Base-by-base conservation (phyloP, 805 yeast genomes). In the Cyberlindnera xylosilytica region DNA sequence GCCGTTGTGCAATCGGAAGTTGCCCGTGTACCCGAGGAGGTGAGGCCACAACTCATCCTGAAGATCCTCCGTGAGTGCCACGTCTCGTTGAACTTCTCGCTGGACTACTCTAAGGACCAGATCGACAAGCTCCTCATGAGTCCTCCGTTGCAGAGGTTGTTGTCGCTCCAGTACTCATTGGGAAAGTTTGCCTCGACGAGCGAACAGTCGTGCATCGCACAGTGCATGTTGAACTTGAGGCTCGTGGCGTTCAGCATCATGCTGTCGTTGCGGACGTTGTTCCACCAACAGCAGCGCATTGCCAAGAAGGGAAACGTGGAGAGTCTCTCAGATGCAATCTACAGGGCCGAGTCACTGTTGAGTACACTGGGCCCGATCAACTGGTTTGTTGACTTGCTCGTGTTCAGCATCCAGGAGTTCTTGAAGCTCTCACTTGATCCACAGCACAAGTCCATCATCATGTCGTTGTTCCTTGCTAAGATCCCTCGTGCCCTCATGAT, bases 381-480 rank as follows among this genome's bases (percentile, higher is more conserved):
- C 53, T 91, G 97, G 97, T 75, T 87, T 51, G 74, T 87, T 24
- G 97, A 89, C 58, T 77, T 87, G 46, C 70, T 87, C 41, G 78
- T 83, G 1, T 79, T 77, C 48, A 59, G 87, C 31, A 77, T 81
- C 41, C 95, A 90, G 60, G 96, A 91, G 50, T 62, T 84, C 26
- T 56, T 82, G 19, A 74, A 80, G 26, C 53, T 81, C 41, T 16
- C 56, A 42, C 38, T 58, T 1, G 39, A 51, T 20, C 16, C 41
- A 4, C 27, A 24, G 3, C 50, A 52, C 41, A 44, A 56, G 46
- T 69, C 78, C 1, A 58, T 82, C 15, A 81, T 72, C 0, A 58
- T 80, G 12, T 81, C 88, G 1, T 63, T 85, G 6, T 57, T 84
- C 38, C 65, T 84, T 45, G 77, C 86, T 35, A 83, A 83, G 57